Base-by-base conservation (phyloP, 2,329 filamentous ascomycete genomes). In the Epichloe amarillans region DNA sequence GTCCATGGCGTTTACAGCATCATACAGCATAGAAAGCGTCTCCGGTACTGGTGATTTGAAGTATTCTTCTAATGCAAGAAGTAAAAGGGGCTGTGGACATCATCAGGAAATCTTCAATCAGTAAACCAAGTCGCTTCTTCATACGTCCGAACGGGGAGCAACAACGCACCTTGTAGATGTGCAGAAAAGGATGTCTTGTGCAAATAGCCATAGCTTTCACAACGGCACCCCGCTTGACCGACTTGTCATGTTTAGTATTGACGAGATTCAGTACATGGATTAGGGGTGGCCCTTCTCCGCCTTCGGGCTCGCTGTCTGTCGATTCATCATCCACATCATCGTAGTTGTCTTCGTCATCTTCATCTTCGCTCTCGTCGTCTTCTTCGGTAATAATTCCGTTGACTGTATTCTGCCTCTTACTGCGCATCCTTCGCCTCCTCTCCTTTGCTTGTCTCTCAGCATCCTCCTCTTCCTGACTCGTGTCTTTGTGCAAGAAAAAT, bases 161-260 rank as follows among this genome's bases (percentile, higher is more conserved):
- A 43, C 33, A 38, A 64, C 73, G 57, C 65, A 85, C 86, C 78
- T 98, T 98, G 73, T 98, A 98, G 56, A 98, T 98, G 69, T 98
- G 93, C 58, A 98, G 72, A 68, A 98, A 98, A 3, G 93, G 90
- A 72, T 98, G 93, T 42, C 93, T 77, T 7, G 93, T 98, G 72
- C 93, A 98, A 58, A 98, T 96, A 33, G 93, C 93, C 93, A 98
- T 98, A 41, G 93, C 88, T 66, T 97, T 97, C 52, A 97, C 91
- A 47, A 96, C 78, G 19, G 93, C 93, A 52, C 93, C 93, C 76
- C 93, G 83, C 69, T 93, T 94, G 46, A 88, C 88, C 19, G 84
- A 85, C 62, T 87, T 91, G 71, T 98, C 93, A 65, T 95, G 88
- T 67, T 97, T 97, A 7, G 91, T 98, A 66, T 98, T 97, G 59